A percentile compares a stretch with the other conserved stretches of the same genome.
phyloP scores from a whole-genome alignment of 2,329 filamentous ascomycete genomes.

The Thyridium curvatum region DNA sequence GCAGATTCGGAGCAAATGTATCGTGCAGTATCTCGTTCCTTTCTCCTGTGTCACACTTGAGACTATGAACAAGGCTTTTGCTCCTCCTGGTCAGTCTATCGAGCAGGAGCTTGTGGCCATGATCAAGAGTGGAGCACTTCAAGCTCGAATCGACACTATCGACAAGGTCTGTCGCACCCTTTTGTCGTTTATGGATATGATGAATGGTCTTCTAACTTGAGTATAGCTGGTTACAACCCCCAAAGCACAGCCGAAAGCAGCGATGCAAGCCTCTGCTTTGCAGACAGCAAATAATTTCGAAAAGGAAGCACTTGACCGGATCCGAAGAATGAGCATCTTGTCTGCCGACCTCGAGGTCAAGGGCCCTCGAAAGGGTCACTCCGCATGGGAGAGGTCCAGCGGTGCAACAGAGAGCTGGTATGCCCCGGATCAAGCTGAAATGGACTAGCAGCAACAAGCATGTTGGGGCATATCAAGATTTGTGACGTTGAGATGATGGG shows the following conservation, averaged over 20 bases:
- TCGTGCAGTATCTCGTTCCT: conserved; percentile 85
- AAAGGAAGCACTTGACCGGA: conserved; percentile 65
- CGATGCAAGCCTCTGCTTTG: conserved; percentile 66
- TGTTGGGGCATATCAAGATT: too few relatives aligned
- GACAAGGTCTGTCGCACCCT: conserved; percentile 48
- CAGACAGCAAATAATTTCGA: conserved; percentile 66
- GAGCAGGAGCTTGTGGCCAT: conserved; percentile 71
- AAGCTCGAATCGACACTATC: conserved; percentile 80
- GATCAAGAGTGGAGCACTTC: conserved; percentile 65
- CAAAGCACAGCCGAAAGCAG: conserved; percentile 56
- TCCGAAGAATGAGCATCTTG: conserved; percentile 71
- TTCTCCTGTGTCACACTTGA: conserved; percentile 82
- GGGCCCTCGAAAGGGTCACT: conserved; percentile 11
- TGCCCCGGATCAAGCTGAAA: not conserved
- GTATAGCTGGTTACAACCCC: conserved; percentile 65
- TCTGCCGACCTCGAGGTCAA: conserved; percentile 70
- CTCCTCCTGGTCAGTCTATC: conserved; percentile 52
- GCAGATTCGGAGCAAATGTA: conserved; percentile 80
- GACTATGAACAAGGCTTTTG: conserved; percentile 74
- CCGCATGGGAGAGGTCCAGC: not conserved
- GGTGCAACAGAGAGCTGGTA: conserved; percentile 5
- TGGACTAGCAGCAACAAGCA: too few relatives aligned
- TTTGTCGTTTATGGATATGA: not conserved
- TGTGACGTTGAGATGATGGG: too few relatives aligned
- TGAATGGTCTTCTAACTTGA: not conserved